phyloP scores from a whole-genome alignment of 2,329 filamentous ascomycete genomes.

The Macrophomina pseudophaseolina region DNA sequence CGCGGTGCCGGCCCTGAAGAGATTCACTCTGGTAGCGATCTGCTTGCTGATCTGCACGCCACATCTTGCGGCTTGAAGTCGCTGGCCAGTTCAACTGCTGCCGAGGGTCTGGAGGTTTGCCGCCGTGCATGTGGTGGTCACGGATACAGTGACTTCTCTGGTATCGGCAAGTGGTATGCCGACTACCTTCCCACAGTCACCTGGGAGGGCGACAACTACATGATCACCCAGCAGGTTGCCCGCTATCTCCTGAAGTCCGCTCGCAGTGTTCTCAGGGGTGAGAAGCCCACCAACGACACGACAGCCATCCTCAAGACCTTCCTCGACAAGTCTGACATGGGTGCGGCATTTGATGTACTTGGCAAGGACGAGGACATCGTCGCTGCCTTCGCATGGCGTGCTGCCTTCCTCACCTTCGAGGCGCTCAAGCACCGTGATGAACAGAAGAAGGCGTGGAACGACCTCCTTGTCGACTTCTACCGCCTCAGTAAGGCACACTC shows the following conservation, averaged over 20 bases:
- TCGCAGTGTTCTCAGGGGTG: slow-evolving; percentile 69
- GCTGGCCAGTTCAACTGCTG: slow-evolving; percentile 72
- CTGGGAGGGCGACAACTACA: slow-evolving; percentile 83
- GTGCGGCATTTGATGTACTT: slow-evolving; percentile 77
- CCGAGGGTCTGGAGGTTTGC: slow-evolving; percentile 75
- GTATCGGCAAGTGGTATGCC: slow-evolving; percentile 76
- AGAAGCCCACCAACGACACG: slow-evolving; percentile 70
- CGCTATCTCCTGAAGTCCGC: slow-evolving; percentile 77
- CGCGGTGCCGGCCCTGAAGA: slow-evolving; percentile 72
- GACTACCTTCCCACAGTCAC: slow-evolving; percentile 75
- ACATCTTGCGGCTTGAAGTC: slow-evolving; percentile 79
- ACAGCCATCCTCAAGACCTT: slow-evolving; percentile 69
- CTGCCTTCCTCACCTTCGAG: slow-evolving; percentile 75
- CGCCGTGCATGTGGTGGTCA: slow-evolving; percentile 78
- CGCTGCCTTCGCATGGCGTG: slow-evolving; percentile 75
- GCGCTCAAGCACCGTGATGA: slow-evolving; percentile 74
- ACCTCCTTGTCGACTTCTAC: slow-evolving; percentile 78
- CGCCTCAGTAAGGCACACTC: slow-evolving; percentile 75
- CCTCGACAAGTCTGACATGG: slow-evolving; percentile 69
- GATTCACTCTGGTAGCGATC: slow-evolving; percentile 67
- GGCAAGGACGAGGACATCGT: slow-evolving; percentile 72
- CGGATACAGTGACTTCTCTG: slow-evolving; percentile 75
- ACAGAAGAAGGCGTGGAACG: slow-evolving; percentile 79
- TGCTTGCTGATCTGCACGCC: slow-evolving; percentile 75
- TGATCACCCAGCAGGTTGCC: slow-evolving; percentile 80